Evolutionary conservation across 768 basidiomycete species (phyloP), one percentile per base, ranked within the genome.

Genomic region (Rhodotorula diobovata): DNA sequence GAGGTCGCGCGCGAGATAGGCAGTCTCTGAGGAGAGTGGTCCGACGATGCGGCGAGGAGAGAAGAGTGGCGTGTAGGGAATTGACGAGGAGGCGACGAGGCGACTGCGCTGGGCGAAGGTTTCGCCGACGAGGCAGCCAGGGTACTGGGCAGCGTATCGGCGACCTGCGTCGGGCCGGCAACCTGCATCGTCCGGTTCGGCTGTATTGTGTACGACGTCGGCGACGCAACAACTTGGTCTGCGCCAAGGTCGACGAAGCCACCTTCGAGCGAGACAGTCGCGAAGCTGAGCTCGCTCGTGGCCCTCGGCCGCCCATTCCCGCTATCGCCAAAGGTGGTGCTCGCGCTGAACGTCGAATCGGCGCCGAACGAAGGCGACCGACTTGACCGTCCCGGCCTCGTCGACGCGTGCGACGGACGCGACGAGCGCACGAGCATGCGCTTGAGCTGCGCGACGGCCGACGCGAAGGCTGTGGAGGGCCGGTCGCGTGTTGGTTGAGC

Each of bases 361-460:
- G 35, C 18, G n/a, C 39, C n/a, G n/a, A 30, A n/a, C 34, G 60
- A 50, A 8, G 10, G 46, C 14, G 61, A 39, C 4, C 32, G 39
- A 21, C 21, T 43, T 11, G 62, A 32, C 14, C 28, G n/a, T n/a
- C n/a, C n/a, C n/a, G n/a, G n/a, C n/a, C n/a, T n/a, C n/a, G n/a
- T 25, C 5, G 28, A 4, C 28, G 25, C 28, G 8, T 23, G 61
- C 1, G 20, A 6, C n/a, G 30, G n/a, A n/a, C n/a, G 14, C 8
- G 61, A 53, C 9, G 34, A 4, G 28, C 51, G 37, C 4, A 39
- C 23, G 11, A 63, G 50, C 62, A 63, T 63, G 25, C 62, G 62
- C 39, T 63, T 63, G 28, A 63, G 62, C 30, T 43, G 51, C 37
- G 37, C 30, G 62, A 63, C 51, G 34, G 62, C 39, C 5, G 39